Percentiles rank a stretch among this genome's conserved stretches.
Conservation (phyloP, 371 early-diverging fungal genomes). For the Synchytrium microbalum region DNA sequence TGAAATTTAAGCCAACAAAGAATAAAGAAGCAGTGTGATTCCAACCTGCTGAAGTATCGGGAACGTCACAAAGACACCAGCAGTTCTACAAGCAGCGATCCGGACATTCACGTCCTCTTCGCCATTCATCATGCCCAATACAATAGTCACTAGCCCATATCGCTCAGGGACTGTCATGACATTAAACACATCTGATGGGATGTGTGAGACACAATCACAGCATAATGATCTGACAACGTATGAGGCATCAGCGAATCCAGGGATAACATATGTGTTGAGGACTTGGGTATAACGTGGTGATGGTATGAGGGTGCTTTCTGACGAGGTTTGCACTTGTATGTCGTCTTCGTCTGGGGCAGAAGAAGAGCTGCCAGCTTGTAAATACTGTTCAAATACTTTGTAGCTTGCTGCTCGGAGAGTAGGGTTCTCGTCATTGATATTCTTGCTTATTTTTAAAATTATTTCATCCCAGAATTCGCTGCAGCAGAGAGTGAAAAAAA, state of each 20-base stretch:
- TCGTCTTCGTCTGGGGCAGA: not conserved
- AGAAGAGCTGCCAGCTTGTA: not conserved
- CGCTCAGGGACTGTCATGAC: constrained; percentile 22
- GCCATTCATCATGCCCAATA: constrained; percentile 17
- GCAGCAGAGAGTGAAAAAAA: too few species aligned
- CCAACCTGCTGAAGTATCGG: constrained; percentile 44
- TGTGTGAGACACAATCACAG: constrained; percentile 55
- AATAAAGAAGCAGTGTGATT: constrained; percentile 1
- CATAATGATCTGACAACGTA: constrained; percentile 45
- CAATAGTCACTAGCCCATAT: constrained; percentile 23
- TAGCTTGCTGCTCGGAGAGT: not conserved
- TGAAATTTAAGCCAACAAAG: not conserved
- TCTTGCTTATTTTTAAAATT: not conserved
- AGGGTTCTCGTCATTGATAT: not conserved
- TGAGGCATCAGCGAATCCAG: constrained; percentile 35
- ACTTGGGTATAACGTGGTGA: constrained; percentile 15
- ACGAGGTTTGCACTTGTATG: too few species aligned
- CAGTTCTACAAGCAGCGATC: constrained; percentile 60
- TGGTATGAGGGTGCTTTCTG: too few species aligned
- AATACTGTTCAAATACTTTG: not conserved
- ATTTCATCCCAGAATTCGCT: constrained; percentile 7
- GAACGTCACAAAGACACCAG: constrained; percentile 59
- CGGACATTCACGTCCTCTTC: constrained; percentile 49
- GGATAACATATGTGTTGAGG: constrained; percentile 49
- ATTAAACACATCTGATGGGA: constrained; percentile 41